phyloP scores from a whole-genome alignment of 2,329 filamentous ascomycete species.

The Talaromyces islandicus region DNA sequence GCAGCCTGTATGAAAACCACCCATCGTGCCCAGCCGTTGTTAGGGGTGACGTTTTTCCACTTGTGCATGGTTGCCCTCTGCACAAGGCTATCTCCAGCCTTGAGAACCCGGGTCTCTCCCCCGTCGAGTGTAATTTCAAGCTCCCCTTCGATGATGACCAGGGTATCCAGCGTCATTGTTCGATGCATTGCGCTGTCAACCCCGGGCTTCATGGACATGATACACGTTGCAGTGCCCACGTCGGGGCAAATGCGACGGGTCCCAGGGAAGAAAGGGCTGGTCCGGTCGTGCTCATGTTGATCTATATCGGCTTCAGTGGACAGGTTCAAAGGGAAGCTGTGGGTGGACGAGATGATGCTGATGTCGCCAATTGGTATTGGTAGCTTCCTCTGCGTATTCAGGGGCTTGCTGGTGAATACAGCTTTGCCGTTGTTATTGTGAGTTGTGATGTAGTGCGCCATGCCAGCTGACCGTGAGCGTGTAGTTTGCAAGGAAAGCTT shows the following conservation, averaged over 20 bases:
- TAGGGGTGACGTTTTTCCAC: slow-evolving; percentile 44
- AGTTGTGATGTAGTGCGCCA: slow-evolving; percentile 5
- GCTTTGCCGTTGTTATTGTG: not conserved
- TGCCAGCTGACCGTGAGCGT: not conserved
- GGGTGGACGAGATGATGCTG: slow-evolving; percentile 1
- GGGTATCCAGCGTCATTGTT: slow-evolving; percentile 50
- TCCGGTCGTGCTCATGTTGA: slow-evolving; percentile 1
- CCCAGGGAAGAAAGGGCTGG: slow-evolving; percentile 1
- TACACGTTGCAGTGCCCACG: not conserved
- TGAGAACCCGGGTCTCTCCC: slow-evolving; percentile 43
- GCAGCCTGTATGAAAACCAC: slow-evolving; percentile 20
- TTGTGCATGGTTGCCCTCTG: slow-evolving; percentile 52
- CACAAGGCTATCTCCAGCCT: slow-evolving; percentile 48
- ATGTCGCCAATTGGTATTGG: slow-evolving; percentile 3
- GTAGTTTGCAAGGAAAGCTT: not conserved
- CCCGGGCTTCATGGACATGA: slow-evolving; percentile 23
- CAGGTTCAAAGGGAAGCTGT: not conserved
- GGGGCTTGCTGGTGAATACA: not conserved
- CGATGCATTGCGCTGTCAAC: slow-evolving; percentile 46
- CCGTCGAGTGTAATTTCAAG: slow-evolving; percentile 49
- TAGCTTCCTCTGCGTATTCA: not conserved
- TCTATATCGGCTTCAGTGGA: slow-evolving; percentile 1
- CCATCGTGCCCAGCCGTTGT: slow-evolving; percentile 44
- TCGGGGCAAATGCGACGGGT: slow-evolving; percentile 2
- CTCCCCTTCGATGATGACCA: slow-evolving; percentile 49